These are phyloP conservation scores for Boletus mariae DNA, from an alignment of 1,284 basidiomycete species.

Conservation along the genomic window DNA sequence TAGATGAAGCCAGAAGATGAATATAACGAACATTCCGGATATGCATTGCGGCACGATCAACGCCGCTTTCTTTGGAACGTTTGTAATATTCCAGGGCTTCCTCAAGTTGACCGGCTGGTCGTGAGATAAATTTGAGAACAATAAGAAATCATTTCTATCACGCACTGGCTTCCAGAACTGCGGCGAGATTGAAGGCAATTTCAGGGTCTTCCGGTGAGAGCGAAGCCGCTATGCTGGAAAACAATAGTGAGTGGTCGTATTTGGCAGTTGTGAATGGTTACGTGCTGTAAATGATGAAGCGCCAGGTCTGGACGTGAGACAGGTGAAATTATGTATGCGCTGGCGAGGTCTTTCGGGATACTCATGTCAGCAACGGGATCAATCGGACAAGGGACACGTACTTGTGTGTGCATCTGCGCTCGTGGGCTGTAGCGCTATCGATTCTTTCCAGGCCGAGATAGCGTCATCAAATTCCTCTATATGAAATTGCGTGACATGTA, in stretches of 20 bases:
- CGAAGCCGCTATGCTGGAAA: constrained; percentile 73
- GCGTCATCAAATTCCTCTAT: constrained; percentile 84
- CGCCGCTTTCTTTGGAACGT: constrained; percentile 72
- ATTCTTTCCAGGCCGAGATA: constrained; percentile 84
- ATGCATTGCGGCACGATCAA: constrained; percentile 82
- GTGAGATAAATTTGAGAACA: constrained; percentile 31
- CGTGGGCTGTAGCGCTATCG: constrained; percentile 76
- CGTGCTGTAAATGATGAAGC: constrained; percentile 81
- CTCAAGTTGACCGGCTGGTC: constrained; percentile 71
- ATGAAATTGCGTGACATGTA: constrained; percentile 18
- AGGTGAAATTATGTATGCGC: constrained; percentile 88
- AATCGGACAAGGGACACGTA: constrained; percentile 39
- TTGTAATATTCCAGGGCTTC: constrained; percentile 81
- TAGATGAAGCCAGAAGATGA: constrained; percentile 10
- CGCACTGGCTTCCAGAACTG: constrained; percentile 85
- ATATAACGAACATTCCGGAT: constrained; percentile 68
- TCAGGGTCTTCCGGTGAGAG: constrained; percentile 91
- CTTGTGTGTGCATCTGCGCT: constrained; percentile 93
- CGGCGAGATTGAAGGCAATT: constrained; percentile 91
- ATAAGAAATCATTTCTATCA: constrained; percentile 32
- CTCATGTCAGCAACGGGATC: constrained; percentile 27
- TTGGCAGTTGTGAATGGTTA: constrained; percentile 26
- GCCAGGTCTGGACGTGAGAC: constrained; percentile 87
- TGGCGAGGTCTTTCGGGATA: constrained; percentile 72
- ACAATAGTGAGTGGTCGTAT: constrained; percentile 30